phyloP scores from a whole-genome alignment of 495 filamentous ascomycete species.

The Aspergillus sparsus region DNA sequence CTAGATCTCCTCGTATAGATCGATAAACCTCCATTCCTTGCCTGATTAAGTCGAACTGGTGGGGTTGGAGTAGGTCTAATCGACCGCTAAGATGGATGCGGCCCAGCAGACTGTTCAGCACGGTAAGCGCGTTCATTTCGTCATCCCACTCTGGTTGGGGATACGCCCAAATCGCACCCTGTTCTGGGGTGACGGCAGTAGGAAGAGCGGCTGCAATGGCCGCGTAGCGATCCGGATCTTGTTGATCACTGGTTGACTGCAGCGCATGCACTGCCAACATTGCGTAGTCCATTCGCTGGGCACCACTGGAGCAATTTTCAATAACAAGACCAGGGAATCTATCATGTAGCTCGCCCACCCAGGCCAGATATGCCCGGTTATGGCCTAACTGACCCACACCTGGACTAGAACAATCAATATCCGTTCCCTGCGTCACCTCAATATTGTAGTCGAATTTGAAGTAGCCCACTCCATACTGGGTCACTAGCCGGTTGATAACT shows the following conservation, averaged over 20 bases:
- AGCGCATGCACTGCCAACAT: constrained; percentile 24
- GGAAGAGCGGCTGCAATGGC: constrained; percentile 28
- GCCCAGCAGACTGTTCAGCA: constrained; percentile 28
- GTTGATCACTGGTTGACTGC: constrained; percentile 28
- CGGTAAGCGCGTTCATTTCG: constrained; percentile 26
- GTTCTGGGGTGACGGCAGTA: constrained; percentile 30
- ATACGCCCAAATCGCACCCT: constrained; percentile 30
- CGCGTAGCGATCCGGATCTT: constrained; percentile 25
- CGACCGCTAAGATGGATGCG: constrained; percentile 30
- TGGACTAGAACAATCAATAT: constrained; percentile 20
- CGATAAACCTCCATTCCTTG: constrained; percentile 27
- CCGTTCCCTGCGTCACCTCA: constrained; percentile 28
- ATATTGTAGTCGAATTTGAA: constrained; percentile 36
- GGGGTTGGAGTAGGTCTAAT: constrained; percentile 16
- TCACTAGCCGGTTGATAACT: constrained; percentile 20
- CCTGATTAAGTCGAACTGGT: constrained; percentile 21
- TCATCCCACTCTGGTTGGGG: constrained; percentile 28
- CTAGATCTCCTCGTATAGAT: constrained; percentile 16
- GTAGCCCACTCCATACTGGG: constrained; percentile 24
- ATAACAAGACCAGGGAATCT: constrained; percentile 21
- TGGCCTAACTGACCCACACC: constrained; percentile 23
- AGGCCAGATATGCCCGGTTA: constrained; percentile 23
- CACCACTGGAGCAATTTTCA: constrained; percentile 27
- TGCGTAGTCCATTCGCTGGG: constrained; percentile 28
- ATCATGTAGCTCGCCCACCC: constrained; percentile 22